Conservation (phyloP, 345 rosid genomes). For the Gossypium stocksii region DNA sequence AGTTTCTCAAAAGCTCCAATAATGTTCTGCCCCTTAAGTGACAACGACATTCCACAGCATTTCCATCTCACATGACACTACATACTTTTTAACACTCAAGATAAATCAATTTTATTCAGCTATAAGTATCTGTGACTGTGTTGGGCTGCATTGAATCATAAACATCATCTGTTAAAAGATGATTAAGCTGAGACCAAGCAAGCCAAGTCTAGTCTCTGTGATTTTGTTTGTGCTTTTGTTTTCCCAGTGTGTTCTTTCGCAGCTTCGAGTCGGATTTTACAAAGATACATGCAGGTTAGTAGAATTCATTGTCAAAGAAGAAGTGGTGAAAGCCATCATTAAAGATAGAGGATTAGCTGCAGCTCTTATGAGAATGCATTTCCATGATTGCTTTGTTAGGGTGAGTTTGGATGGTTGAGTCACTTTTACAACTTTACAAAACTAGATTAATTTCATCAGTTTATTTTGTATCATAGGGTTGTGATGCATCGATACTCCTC, state of each 20-base stretch:
- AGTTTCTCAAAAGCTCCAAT: neutral
- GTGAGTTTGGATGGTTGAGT: constrained; percentile 18
- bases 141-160: neutral
- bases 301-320: constrained; percentile 42
- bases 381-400: constrained; percentile 61
- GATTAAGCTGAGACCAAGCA: constrained; percentile 12
- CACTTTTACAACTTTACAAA: neutral
- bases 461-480: constrained; percentile 30
- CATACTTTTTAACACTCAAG: neutral
- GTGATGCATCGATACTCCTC: constrained; percentile 49
- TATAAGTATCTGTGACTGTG: constrained; percentile 6
- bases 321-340: constrained; percentile 29
- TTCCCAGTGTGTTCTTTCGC: constrained; percentile 25
- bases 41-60: constrained; percentile 11
- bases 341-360: constrained; percentile 41
- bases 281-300: constrained; percentile 26
- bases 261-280: constrained; percentile 47
- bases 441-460: neutral
- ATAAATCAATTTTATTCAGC: neutral
- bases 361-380: constrained; percentile 51
- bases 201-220: neutral
- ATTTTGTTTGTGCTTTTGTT: constrained; percentile 7
- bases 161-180: neutral
- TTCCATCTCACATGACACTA: constrained; percentile 5
- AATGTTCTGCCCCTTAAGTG: neutral